Base-by-base conservation (phyloP, 2,329 filamentous ascomycete species). In the Cladosporium phlei region DNA sequence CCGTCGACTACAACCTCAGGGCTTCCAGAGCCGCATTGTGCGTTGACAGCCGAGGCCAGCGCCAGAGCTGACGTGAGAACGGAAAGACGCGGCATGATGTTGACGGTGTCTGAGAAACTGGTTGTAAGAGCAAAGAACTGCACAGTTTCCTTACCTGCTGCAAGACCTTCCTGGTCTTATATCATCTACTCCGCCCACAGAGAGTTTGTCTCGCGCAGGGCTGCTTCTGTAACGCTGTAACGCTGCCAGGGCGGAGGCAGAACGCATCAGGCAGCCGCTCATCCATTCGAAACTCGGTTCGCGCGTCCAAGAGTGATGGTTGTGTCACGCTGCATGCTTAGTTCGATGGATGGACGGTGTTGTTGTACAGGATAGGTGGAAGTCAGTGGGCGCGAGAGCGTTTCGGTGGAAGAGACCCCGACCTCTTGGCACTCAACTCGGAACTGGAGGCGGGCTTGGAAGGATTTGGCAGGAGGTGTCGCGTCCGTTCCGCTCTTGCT, bases 1-100 rank as follows among this genome's bases (percentile, higher is more conserved):
- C 73, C 74, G 2, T 73, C 73, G 9, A 77, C 73, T 9, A 51
- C 65, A 12, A 70, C 73, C 47, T 74, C 55, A 0, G 74, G 72
- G 1, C 64, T 66, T 43, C 71, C 73, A 17, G 72, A 65, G 48
- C 74, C 74, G 55, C 74, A 77, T 50, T 76, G 70, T 6, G 32
- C 42, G 24, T 16, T 67, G 73, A 3, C 61, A 51, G 29, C 60
- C 7, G 69, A 66, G 39, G 62, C 58, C 10, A 75, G 62, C 22
- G 71, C 71, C 12, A 76, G 61, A 32, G 64, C 64, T 20, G 67
- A 59, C 9, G 72, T 60, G 43, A 75, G 35, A 37, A 69, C 40
- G 22, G 59, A 60, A 39, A 67, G 54, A 16, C 61, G 58, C 24
- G 64, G 49, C 70, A 73, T 72, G 19, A 22, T 62, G 42, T 73